Base-by-base conservation (phyloP, 2,329 filamentous ascomycete species). In the Aspergillus amoenus region DNA sequence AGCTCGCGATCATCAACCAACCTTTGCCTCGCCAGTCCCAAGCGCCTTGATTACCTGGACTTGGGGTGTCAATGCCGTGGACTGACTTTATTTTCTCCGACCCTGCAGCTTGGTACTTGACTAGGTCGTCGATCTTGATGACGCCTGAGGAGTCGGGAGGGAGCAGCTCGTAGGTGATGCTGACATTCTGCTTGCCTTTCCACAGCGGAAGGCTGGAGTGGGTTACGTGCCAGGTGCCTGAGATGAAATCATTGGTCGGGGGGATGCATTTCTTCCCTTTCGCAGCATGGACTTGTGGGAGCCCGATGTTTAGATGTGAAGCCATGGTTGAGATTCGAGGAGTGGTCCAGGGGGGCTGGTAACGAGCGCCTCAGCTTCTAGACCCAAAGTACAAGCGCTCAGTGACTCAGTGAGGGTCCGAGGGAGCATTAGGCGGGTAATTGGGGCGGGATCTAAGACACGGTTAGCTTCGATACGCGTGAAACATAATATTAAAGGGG, bases 11-110 rank as follows among this genome's bases (percentile, higher is more conserved):
- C 45, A 54, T 55, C 27, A 54, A 32, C 56, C 45, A 58, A n/a
- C 56, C 45, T 40, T 46, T 58, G 27, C 56, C 56, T 37, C 56
- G 45, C 56, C 56, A 58, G 18, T 58, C 52, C 56, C 52, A 58
- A 15, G 56, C 47, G 9, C 56, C 56, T 34, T 44, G 56, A 50
- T 58, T 45, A 4, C 52, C 27, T 9, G 51, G 56, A 5, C 45
- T 42, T n/a, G 56, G 46, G 12, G 47, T 58, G 27, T 52, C 52
- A 5, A 58, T 42, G 13, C 56, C 56, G 39, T 52, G 52, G 21
- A 55, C 52, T 17, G 46, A 51, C 18, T 55, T 55, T 37, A 58
- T 46, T 21, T 55, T 58, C 7, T 52, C 24, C 17, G 56, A 58
- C 2, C 46, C 56, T n/a, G 50, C 18, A 17, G 37, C 46, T 43